phyloP scores from a whole-genome alignment of 2,329 filamentous ascomycete species.

The Dactylonectria macrodidyma region DNA sequence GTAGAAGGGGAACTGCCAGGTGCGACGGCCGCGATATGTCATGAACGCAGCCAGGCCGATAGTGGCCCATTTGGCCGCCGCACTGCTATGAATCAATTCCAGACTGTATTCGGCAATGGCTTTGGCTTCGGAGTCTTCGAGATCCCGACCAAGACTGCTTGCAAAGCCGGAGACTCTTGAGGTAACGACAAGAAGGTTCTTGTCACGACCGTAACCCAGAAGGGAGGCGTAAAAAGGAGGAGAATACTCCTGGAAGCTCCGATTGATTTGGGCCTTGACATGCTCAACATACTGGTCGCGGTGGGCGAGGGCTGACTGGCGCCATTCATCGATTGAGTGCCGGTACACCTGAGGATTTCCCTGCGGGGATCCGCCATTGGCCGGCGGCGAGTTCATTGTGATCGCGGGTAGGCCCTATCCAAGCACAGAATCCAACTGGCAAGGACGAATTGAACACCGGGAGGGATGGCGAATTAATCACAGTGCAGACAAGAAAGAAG shows the following conservation, averaged over 20 bases:
- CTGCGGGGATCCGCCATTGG: constrained; percentile 33
- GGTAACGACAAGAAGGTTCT: constrained; percentile 50
- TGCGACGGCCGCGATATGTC: constrained; percentile 47
- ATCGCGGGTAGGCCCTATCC: neutral
- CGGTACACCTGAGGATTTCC: constrained; percentile 44
- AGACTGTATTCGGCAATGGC: constrained; percentile 54
- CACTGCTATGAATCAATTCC: constrained; percentile 50
- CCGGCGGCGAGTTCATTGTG: constrained; percentile 39
- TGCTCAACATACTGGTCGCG: constrained; percentile 49
- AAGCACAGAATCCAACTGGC: constrained; percentile 15
- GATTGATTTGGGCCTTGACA: constrained; percentile 51
- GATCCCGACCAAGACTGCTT: constrained; percentile 48
- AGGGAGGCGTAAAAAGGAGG: constrained; percentile 52
- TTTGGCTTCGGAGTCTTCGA: constrained; percentile 55
- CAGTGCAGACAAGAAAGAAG: neutral
- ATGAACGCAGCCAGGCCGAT: constrained; percentile 46
- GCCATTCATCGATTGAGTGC: constrained; percentile 52
- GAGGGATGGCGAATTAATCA: neutral
- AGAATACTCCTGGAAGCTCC: constrained; percentile 51
- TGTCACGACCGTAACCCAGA: constrained; percentile 47
- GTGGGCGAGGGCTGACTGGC: constrained; percentile 46
- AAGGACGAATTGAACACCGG: neutral
- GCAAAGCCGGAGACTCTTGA: constrained; percentile 48
- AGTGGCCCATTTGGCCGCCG: constrained; percentile 48
- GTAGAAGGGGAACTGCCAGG: constrained; percentile 50